Base-by-base conservation (phyloP, 1,284 basidiomycete species). In the Moesziomyces parantarcticus region DNA sequence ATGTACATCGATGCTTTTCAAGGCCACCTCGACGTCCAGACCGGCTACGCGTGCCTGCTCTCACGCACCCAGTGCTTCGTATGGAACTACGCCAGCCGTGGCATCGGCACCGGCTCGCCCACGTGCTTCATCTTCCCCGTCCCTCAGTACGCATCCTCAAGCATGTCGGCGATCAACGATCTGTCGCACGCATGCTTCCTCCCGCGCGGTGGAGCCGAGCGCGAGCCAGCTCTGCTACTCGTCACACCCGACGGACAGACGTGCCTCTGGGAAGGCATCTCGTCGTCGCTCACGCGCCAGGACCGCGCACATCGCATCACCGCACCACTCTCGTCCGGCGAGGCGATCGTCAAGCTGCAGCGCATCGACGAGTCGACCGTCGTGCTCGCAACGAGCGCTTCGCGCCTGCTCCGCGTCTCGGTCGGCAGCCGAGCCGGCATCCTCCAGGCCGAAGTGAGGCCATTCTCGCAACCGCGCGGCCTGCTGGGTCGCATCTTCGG, bases 401-500 rank as follows among this genome's bases (percentile, higher is more conserved):
- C 70, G 10, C 56, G 78, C 1, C 45, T 80, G 39, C 60, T 79
- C 18, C 58, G 61, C 16, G 51, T 80, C 39, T 59, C 51, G 34
- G 34, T 80, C n/a, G 63, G 64, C 20, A 70, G 58, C 43, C 61
- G 58, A n/a, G 68, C 72, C 9, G 78, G 78, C 1, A 43, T 66
- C 21, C 56, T 79, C 5, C 73, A 75, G 44, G 66, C 74, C 21
- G 62, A 75, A 34, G 39, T 76, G 4, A 23, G 77, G 11, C 58
- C 72, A 11, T 77, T 82, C 49, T 52, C 68, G 2, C 80, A 81
- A 40, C 69, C 70, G 7, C 60, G 78, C 1, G 78, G 81, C 11
- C 41, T 83, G 25, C 57, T 83, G 9, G 75, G 78, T 7, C 68
- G 81, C 16, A 59, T 80, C 16, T 79, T 83, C 46, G 77, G 78